phyloP scores from a whole-genome alignment of 257 asterid species.

The Solanum peruvianum region DNA sequence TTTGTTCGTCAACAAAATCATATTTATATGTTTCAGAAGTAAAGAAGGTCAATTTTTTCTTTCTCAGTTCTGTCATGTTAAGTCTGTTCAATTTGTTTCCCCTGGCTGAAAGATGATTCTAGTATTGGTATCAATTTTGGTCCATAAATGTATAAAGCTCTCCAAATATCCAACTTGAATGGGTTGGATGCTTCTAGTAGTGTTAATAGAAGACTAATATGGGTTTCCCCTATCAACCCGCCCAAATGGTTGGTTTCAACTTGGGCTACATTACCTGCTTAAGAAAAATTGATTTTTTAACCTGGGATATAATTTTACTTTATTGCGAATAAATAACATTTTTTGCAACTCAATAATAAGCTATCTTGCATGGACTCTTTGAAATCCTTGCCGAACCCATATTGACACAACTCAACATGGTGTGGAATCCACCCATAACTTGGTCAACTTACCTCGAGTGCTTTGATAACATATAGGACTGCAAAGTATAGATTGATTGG shows the following conservation, averaged over 20 bases:
- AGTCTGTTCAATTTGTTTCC: background rate
- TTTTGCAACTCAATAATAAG: background rate
- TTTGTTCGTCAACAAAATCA: background rate
- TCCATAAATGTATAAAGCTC: background rate
- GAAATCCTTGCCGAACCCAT: background rate
- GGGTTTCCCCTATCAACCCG: background rate
- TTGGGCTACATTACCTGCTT: background rate
- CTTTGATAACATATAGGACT: background rate
- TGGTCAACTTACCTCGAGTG: background rate
- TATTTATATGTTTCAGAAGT: background rate
- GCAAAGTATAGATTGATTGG: background rate
- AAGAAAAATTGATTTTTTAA: background rate
- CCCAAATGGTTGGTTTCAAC: background rate
- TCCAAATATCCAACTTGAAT: background rate
- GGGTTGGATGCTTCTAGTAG: background rate
- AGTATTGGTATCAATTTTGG: background rate
- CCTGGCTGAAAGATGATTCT: background rate
- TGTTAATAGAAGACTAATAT: background rate
- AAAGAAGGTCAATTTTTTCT: background rate
- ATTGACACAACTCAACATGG: background rate
- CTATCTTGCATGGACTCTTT: background rate
- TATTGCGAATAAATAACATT: background rate
- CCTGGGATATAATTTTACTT: background rate
- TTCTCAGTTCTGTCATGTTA: background rate
- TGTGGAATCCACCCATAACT: background rate